phyloP scores from a whole-genome alignment of 1,139 yeast species.

The Casaregolazyma lundiana region DNA sequence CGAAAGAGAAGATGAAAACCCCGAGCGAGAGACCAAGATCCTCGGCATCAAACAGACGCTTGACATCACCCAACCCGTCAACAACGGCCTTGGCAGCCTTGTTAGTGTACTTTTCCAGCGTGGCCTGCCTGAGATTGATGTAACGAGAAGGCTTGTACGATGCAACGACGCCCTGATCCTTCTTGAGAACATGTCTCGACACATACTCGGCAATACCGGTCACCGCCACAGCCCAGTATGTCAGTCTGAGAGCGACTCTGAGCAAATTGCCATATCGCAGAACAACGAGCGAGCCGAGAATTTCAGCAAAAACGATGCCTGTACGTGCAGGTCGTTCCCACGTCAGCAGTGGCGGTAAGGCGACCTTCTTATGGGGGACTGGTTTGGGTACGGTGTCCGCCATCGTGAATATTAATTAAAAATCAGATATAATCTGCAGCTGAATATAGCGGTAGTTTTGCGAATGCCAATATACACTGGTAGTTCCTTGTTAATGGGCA shows the following conservation, averaged over 20 bases:
- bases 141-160: slow-evolving; percentile 34
- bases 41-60: slow-evolving; percentile 61
- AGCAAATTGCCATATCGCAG: slow-evolving; percentile 67
- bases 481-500: too few species aligned
- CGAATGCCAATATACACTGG: too few species aligned
- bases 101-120: slow-evolving; percentile 31
- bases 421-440: too few species aligned
- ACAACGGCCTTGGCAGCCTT: slow-evolving; percentile 30
- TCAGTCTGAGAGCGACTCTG: slow-evolving; percentile 55
- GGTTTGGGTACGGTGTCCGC: not conserved
- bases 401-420: not conserved
- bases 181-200: slow-evolving; percentile 33
- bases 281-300: slow-evolving; percentile 54
- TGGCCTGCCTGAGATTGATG: slow-evolving; percentile 28
- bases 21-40: slow-evolving; percentile 66
- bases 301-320: slow-evolving; percentile 69
- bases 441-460: too few species aligned
- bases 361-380: slow-evolving; percentile 1
- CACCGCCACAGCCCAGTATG: slow-evolving; percentile 36
- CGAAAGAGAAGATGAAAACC: slow-evolving; percentile 62
- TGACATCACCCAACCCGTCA: slow-evolving; percentile 38
- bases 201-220: slow-evolving; percentile 32
- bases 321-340: slow-evolving; percentile 83
- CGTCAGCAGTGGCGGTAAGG: slow-evolving; percentile 50
- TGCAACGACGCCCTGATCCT: slow-evolving; percentile 31